Percentiles rank a stretch among this genome's conserved stretches.
phyloP scores from a whole-genome alignment of 495 filamentous ascomycete species.

The Darksidea phi region DNA sequence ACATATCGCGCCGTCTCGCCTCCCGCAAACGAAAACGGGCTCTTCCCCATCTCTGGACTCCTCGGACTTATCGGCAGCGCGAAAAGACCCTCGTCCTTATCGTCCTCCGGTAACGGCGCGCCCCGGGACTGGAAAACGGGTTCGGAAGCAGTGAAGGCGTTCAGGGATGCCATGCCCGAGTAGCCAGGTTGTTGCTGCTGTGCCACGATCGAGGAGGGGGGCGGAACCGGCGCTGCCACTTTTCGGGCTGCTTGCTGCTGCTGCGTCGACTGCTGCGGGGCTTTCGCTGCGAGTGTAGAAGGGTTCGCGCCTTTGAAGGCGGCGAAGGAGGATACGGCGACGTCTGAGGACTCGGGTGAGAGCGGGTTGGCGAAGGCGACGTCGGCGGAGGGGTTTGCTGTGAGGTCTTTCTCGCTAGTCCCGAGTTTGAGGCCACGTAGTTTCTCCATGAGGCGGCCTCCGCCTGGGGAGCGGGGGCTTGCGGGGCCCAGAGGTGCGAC shows the following conservation, averaged over 20 bases:
- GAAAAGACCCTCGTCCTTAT: slow-evolving; percentile 72
- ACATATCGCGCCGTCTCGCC: slow-evolving; percentile 31
- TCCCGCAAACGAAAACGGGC: slow-evolving; percentile 62
- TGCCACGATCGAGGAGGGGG: slow-evolving; percentile 41
- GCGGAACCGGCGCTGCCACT: slow-evolving; percentile 43
- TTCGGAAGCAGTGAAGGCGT: slow-evolving; percentile 35
- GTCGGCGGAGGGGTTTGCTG: slow-evolving; percentile 23
- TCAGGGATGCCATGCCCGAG: slow-evolving; percentile 46
- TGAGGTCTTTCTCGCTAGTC: slow-evolving; percentile 63
- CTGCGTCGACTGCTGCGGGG: slow-evolving; percentile 24
- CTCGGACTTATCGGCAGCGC: slow-evolving; percentile 77
- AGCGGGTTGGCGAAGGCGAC: slow-evolving; percentile 47
- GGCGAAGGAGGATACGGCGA: slow-evolving; percentile 65
- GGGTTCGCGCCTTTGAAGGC: slow-evolving; percentile 50
- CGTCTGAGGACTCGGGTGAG: slow-evolving; percentile 61
- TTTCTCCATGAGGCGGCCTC: slow-evolving; percentile 70
- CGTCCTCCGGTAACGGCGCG: slow-evolving; percentile 34
- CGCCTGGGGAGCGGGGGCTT: slow-evolving; percentile 54
- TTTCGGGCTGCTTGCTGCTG: slow-evolving; percentile 6
- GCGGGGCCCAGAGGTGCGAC: slow-evolving; percentile 44
- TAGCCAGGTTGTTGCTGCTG: slow-evolving; percentile 42
- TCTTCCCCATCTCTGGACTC: slow-evolving; percentile 73
- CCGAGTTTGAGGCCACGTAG: slow-evolving; percentile 71
- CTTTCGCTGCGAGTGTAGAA: slow-evolving; percentile 36
- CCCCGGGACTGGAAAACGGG: slow-evolving; percentile 30